A percentile compares a stretch with the other conserved stretches of the same genome.
Evolutionary conservation across 2,329 filamentous ascomycete species (phyloP).

Genomic region (Lanzia echinophila): DNA sequence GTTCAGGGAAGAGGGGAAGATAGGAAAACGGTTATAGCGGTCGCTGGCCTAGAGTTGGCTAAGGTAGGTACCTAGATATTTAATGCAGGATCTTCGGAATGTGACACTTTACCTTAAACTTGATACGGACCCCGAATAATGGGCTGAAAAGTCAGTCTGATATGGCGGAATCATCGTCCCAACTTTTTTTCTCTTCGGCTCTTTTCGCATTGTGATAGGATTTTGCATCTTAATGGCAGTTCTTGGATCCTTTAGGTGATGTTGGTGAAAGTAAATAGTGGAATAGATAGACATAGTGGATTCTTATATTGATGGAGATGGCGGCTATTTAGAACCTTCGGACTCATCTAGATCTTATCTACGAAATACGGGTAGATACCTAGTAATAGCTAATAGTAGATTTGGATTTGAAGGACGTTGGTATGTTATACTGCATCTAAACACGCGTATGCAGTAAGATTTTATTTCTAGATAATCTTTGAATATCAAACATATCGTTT

Average conservation of each 20-base stretch:
- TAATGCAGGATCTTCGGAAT: neutral
- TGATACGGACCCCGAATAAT: neutral
- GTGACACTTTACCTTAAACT: neutral
- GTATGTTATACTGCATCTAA: neutral
- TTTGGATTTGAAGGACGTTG: neutral
- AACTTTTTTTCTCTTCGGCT: too few relatives aligned
- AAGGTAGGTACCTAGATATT: neutral
- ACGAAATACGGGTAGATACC: neutral
- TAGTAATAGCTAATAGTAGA: neutral
- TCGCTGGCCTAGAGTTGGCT: neutral
- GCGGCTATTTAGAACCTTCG: too few relatives aligned
- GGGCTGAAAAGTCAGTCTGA: neutral
- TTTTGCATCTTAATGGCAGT: too few relatives aligned
- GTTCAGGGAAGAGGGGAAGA: too few relatives aligned
- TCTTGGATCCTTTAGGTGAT: too few relatives aligned
- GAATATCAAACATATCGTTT: neutral
- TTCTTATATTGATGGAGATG: too few relatives aligned
- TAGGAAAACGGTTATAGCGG: neutral
- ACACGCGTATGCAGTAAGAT: slow-evolving; percentile 3
- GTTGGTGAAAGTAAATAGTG: too few relatives aligned
- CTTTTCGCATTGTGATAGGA: too few relatives aligned
- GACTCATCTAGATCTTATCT: too few relatives aligned
- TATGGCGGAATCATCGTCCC: neutral
- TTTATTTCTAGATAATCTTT: slow-evolving; percentile 1
- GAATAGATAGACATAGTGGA: too few relatives aligned